phyloP scores from a whole-genome alignment of 768 basidiomycete genomes.

The Tricholoma furcatifolium region DNA sequence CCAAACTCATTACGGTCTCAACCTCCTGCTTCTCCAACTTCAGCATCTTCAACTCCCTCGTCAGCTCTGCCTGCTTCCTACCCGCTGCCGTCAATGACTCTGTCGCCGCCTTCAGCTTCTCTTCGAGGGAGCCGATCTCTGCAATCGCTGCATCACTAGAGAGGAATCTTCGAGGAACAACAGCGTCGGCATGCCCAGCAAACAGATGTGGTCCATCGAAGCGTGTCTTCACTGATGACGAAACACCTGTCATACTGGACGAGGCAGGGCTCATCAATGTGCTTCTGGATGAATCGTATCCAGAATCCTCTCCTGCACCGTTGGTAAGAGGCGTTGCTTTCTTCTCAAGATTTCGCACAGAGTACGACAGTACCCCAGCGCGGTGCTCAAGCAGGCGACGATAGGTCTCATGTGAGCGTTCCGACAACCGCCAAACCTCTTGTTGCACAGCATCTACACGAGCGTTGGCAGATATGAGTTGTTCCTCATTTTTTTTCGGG shows the following conservation, averaged over 20 bases:
- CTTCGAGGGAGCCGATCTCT: constrained; percentile 57
- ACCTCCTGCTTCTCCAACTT: constrained; percentile 68
- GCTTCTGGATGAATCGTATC: constrained; percentile 51
- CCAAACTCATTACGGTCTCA: constrained; percentile 62
- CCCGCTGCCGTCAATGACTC: constrained; percentile 56
- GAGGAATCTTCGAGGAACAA: constrained; percentile 50
- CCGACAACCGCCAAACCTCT: constrained; percentile 68
- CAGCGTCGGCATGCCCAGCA: constrained; percentile 72
- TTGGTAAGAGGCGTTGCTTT: constrained; percentile 12
- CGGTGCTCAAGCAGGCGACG: constrained; percentile 76
- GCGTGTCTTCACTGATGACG: constrained; percentile 45
- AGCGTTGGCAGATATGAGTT: constrained; percentile 69
- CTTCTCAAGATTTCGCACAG: constrained; percentile 67
- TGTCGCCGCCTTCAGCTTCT: constrained; percentile 61
- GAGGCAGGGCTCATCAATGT: constrained; percentile 49
- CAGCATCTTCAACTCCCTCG: constrained; percentile 60
- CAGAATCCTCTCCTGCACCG: constrained; percentile 42
- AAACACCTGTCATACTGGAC: constrained; percentile 41
- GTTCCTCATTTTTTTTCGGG: constrained; percentile 66
- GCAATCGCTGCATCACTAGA: constrained; percentile 41
- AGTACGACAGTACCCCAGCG: constrained; percentile 74
- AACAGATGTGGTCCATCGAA: constrained; percentile 87
- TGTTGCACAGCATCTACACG: constrained; percentile 71
- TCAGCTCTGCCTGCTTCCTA: constrained; percentile 60
- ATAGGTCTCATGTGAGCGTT: constrained; percentile 61